Base-by-base conservation (phyloP, 1,139 yeast species). In the Protomyces inundatus region DNA sequence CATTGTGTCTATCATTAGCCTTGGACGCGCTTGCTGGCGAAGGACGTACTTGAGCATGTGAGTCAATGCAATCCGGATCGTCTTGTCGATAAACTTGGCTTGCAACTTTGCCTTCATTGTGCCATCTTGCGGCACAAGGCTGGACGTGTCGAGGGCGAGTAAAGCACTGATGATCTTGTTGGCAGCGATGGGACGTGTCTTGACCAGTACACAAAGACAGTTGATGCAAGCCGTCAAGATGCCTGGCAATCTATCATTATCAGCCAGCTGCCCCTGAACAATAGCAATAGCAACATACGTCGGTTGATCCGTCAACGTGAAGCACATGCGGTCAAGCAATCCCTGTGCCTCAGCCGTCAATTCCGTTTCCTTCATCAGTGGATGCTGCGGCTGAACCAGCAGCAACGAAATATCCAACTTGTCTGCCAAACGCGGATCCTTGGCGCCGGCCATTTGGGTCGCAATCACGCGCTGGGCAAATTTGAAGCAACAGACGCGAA, bases 281-380 rank as follows among this genome's bases (percentile, higher is more conserved):
- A 23, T 23, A 23, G 23, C 23, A 23, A 23, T 23, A 23, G 23
- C 23, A 33, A 10, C 62, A 6, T 52, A 58, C 62, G 54, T 55
- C 12, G 78, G 75, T 66, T 84, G 87, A 39, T 80, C 83, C 46
- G 79, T 77, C 64, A 90, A 78, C 32, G 82, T 77, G 57, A 79
- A 77, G 58, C 90, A 76, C 48, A 91, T 74, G 58, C 84, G 74
- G 68, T 90, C 96, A 58, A 93, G 77, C 60, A 88, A 77, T 1
- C 82, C 85, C 64, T 80, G 81, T 0, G 93, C 87, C 73, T 91
- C 96, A 6, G 87, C 83, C 69, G 87, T 90, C 69, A 90, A 76
- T 10, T 73, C 72, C 66, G 77, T 73, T 62, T 77, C 79, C 66
- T 82, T 82, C 59, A 91, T 80, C 58, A 90, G 81, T 0, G 91